Evolutionary conservation across 2,329 filamentous ascomycete species (phyloP).

Genomic region (Epichloe festucae): DNA sequence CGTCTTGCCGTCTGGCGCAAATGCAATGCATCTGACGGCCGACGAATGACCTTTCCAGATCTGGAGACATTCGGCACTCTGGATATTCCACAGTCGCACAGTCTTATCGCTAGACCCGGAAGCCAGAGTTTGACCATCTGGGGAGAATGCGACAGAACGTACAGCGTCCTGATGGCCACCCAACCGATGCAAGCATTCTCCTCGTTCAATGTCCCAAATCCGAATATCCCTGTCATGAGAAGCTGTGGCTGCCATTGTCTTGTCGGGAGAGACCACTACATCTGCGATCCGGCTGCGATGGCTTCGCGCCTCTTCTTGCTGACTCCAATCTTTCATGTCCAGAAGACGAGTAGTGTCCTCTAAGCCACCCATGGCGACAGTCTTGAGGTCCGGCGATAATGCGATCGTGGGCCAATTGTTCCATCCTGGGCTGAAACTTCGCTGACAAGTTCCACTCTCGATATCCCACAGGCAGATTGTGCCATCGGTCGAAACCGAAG

Average conservation of each 20-base stretch:
- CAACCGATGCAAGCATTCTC: conserved; percentile 3
- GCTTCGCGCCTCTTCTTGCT: conserved; percentile 5
- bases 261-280: conserved; percentile 6
- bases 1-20: conserved; percentile 9
- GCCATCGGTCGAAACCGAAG: conserved; percentile 6
- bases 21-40: conserved; percentile 7
- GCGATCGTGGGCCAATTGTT: conserved; percentile 8
- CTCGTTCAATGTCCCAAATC: conserved; percentile 6
- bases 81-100: conserved; percentile 5
- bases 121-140: conserved; percentile 3
- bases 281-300: conserved; percentile 6
- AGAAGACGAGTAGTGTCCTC: conserved; percentile 7
- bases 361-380: conserved; percentile 6
- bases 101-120: conserved; percentile 6
- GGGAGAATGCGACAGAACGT: conserved; percentile 4
- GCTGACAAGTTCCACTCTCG: conserved; percentile 5
- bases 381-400: conserved; percentile 6
- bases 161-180: conserved; percentile 5
- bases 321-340: conserved; percentile 5
- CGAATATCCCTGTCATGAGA: conserved; percentile 6
- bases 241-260: conserved; percentile 5
- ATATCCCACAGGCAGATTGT: conserved; percentile 7
- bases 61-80: conserved; percentile 5
- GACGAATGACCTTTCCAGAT: conserved; percentile 10
- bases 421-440: conserved; percentile 7